Evolutionary conservation across 2,329 filamentous ascomycete species (phyloP).

Genomic region (Fusarium oligoseptatum): DNA sequence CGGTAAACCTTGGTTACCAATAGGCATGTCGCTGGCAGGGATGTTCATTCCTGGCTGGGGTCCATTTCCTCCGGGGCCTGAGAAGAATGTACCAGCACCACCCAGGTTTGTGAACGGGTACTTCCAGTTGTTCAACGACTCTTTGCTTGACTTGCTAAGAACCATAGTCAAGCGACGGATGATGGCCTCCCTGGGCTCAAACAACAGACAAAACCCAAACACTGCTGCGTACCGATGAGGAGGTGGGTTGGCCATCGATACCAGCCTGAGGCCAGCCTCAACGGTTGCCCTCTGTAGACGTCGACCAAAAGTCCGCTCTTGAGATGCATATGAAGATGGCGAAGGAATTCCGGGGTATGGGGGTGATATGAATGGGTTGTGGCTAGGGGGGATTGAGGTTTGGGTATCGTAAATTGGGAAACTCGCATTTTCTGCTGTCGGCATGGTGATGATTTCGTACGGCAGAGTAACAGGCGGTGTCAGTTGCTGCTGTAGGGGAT

Average conservation of each 20-base stretch:
- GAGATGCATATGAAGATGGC: conserved; percentile 69
- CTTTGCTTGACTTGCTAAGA: conserved; percentile 50
- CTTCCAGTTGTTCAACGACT: conserved; percentile 69
- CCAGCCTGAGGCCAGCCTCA: conserved; percentile 72
- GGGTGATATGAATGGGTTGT: conserved; percentile 30
- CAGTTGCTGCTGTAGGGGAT: conserved; percentile 30
- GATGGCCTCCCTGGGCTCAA: conserved; percentile 65
- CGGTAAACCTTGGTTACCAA: conserved; percentile 56
- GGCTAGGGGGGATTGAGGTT: conserved; percentile 33
- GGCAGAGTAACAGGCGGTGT: conserved; percentile 42
- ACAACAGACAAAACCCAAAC: conserved; percentile 78
- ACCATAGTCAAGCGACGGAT: conserved; percentile 54
- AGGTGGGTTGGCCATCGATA: conserved; percentile 64
- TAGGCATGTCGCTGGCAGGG: conserved; percentile 16
- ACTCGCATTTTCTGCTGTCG: conserved; percentile 66
- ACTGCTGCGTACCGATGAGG: conserved; percentile 64
- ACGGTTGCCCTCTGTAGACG: conserved; percentile 75
- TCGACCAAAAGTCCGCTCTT: conserved; percentile 77
- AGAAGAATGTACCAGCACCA: conserved; percentile 76
- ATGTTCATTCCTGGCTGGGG: not conserved
- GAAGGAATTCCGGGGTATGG: conserved; percentile 55
- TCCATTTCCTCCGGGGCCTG: conserved; percentile 18
- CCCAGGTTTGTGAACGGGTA: conserved; percentile 76
- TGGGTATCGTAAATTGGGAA: conserved; percentile 58
- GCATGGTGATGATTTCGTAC: conserved; percentile 65